A percentile compares a stretch with the other conserved stretches of the same genome.
phyloP scores from a whole-genome alignment of 371 early-diverging fungal genomes.

The Saksenaea vasiformis region DNA sequence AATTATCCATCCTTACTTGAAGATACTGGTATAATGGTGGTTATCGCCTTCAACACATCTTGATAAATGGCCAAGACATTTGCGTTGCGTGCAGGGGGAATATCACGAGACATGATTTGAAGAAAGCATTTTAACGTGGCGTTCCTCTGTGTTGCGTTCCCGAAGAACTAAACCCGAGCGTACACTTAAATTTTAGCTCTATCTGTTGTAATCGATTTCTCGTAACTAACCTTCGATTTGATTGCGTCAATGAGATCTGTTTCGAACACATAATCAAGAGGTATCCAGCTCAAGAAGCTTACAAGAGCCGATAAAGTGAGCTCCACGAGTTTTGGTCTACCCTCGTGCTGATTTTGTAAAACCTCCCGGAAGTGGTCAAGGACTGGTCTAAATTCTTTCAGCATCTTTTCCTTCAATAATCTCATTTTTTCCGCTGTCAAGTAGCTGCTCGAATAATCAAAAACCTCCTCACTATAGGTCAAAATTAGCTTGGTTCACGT shows the following conservation, averaged over 20 bases:
- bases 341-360: constrained; percentile 68
- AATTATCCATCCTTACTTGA: constrained; percentile 80
- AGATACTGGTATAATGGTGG: constrained; percentile 79
- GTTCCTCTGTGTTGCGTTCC: not conserved
- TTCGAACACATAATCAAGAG: constrained; percentile 92
- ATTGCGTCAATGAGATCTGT: constrained; percentile 82
- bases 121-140: not conserved
- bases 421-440: constrained; percentile 88
- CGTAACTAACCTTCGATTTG: constrained; percentile 58
- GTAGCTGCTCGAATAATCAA: constrained; percentile 89
- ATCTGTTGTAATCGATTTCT: not conserved
- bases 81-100: constrained; percentile 61
- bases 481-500: not conserved
- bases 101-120: constrained; percentile 13
- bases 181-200: not conserved
- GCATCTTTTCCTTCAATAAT: constrained; percentile 85
- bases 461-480: constrained; percentile 88
- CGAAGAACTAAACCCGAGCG: not conserved
- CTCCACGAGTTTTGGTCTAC: constrained; percentile 72
- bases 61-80: not conserved
- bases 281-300: constrained; percentile 92
- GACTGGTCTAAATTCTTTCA: constrained; percentile 87
- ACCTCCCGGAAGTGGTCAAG: constrained; percentile 90
- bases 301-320: constrained; percentile 85
- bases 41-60: not conserved